These are phyloP conservation scores for Phaeosphaeriaceae sp. DNA, from an alignment of 2,329 filamentous ascomycete genomes.

Conservation along the genomic window DNA sequence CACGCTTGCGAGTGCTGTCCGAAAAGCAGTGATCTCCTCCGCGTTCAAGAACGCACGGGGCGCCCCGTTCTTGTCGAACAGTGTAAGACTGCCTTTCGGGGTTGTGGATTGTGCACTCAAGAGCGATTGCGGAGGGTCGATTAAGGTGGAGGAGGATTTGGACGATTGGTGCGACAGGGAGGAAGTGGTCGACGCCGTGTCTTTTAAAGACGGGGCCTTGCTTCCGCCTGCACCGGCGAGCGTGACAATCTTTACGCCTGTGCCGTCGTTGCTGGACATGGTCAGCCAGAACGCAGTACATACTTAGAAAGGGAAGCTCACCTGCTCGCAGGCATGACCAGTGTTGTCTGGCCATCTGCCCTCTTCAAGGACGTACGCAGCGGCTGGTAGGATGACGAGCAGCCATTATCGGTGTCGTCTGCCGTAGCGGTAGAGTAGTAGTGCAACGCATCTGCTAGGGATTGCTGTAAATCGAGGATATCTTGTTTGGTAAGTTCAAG, in stretches of 20 bases:
- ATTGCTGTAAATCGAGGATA: conserved; percentile 63
- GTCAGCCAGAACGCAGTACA: neutral
- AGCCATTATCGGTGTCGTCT: conserved; percentile 58
- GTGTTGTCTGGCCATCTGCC: conserved; percentile 66
- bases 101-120: conserved; percentile 48
- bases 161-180: conserved; percentile 33
- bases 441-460: conserved; percentile 66
- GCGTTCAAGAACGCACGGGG: conserved; percentile 71
- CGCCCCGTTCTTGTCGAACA: conserved; percentile 64
- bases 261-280: conserved; percentile 56
- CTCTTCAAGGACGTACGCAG: conserved; percentile 66
- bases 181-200: conserved; percentile 41
- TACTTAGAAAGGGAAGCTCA: neutral
- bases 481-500: conserved; percentile 64
- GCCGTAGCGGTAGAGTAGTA: conserved; percentile 71
- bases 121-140: conserved; percentile 24
- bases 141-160: conserved; percentile 25
- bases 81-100: conserved; percentile 64
- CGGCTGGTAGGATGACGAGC: conserved; percentile 67
- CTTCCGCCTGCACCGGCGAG: conserved; percentile 49
- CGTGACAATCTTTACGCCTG: conserved; percentile 72
- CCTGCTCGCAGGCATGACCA: conserved; percentile 70
- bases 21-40: conserved; percentile 72
- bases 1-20: conserved; percentile 69
- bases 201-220: conserved; percentile 24